These are phyloP conservation scores for Vigna angularis DNA, from an alignment of 306 rosid species.

Conservation along the genomic window DNA sequence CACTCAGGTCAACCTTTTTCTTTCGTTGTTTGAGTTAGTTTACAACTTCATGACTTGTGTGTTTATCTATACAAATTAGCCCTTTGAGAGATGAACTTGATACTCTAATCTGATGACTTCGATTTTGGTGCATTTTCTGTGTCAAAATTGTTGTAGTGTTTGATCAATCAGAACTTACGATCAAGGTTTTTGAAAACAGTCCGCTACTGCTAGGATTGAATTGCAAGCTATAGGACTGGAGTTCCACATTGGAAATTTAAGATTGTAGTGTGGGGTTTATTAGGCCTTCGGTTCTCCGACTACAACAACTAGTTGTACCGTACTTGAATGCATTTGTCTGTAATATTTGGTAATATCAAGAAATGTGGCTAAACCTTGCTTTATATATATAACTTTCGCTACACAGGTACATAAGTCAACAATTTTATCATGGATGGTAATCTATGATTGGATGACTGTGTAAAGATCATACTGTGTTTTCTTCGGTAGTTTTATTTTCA, in stretches of 20 bases:
- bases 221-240: no score
- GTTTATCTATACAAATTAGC: not conserved
- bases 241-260: no score
- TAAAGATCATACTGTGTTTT: not conserved
- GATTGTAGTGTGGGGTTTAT: no score
- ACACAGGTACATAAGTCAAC: no score
- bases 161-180: not conserved
- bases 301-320: no score
- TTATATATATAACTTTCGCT: not conserved
- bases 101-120: not conserved
- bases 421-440: no score
- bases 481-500: not conserved
- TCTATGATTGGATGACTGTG: not conserved
- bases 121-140: not conserved
- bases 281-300: no score
- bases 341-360: no score
- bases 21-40: not conserved
- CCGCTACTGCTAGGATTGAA: no score
- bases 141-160: not conserved
- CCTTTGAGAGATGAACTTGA: not conserved
- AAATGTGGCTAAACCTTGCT: not conserved
- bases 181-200: no score
- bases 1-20: constrained; percentile 69
- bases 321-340: no score
- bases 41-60: not conserved